Evolutionary conservation across 1,284 basidiomycete species (phyloP).

Genomic region (Rhodotorula mucilaginosa): DNA sequence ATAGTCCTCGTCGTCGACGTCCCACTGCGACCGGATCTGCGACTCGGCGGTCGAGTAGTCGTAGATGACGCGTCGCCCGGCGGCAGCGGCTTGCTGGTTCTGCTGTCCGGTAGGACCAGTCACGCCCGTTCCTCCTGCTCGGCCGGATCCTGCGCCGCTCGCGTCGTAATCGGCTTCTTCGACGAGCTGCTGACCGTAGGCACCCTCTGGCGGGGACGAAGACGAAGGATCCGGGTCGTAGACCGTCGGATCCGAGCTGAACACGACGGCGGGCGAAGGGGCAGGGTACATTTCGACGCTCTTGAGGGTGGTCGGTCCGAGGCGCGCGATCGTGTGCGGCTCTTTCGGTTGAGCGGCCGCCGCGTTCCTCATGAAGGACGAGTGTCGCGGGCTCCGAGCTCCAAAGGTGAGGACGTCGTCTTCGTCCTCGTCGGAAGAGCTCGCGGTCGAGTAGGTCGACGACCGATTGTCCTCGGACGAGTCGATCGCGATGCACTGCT

Average conservation of each 20-base stretch:
- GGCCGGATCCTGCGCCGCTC: not conserved
- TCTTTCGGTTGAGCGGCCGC: constrained; percentile 25
- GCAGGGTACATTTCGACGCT: constrained; percentile 56
- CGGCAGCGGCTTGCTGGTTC: constrained; percentile 4
- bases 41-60: constrained; percentile 48
- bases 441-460: constrained; percentile 46
- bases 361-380: constrained; percentile 21
- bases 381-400: constrained; percentile 37
- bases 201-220: constrained; percentile 3
- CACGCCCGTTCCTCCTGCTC: not conserved
- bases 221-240: constrained; percentile 8
- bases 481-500: constrained; percentile 92
- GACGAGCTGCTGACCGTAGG: constrained; percentile 13
- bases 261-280: constrained; percentile 61
- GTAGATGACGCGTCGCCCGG: constrained; percentile 33
- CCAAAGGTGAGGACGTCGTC: constrained; percentile 60
- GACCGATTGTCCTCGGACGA: constrained; percentile 46
- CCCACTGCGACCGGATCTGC: constrained; percentile 34
- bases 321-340: constrained; percentile 76
- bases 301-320: constrained; percentile 90
- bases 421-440: constrained; percentile 52
- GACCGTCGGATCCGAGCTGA: constrained; percentile 50
- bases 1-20: constrained; percentile 59
- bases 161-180: constrained; percentile 9
- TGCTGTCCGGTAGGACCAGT: constrained; percentile 2